These are phyloP conservation scores for Cubamyces lactineus DNA, from an alignment of 768 basidiomycete genomes.

Conservation along the genomic window DNA sequence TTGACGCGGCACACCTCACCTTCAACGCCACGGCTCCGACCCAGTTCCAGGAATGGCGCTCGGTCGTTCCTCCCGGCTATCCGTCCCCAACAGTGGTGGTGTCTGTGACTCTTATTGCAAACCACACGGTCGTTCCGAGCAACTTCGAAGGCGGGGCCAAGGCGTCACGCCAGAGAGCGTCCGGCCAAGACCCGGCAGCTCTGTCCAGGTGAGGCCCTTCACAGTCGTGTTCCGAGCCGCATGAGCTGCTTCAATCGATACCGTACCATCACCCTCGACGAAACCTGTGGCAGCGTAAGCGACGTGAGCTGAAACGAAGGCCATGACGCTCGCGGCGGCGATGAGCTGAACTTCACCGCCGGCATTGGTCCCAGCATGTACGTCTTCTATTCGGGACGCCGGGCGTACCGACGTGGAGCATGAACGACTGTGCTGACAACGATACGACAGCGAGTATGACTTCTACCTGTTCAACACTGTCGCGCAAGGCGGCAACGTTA, in stretches of 20 bases:
- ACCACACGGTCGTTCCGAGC: constrained; percentile 39
- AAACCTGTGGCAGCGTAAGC: too few species aligned
- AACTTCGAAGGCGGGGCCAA: constrained; percentile 50
- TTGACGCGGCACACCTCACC: constrained; percentile 44
- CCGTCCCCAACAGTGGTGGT: constrained; percentile 8
- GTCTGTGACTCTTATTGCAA: constrained; percentile 35
- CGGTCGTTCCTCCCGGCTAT: not conserved
- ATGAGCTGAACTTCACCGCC: constrained; percentile 57
- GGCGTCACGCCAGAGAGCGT: too few species aligned
- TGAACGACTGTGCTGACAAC: not conserved
- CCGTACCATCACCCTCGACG: constrained; percentile 40
- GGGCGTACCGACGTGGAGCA: not conserved
- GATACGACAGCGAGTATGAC: constrained; percentile 56
- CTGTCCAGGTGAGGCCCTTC: too few species aligned
- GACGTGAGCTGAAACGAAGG: too few species aligned
- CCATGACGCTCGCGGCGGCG: constrained; percentile 43
- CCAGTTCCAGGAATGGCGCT: constrained; percentile 33
- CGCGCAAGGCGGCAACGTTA: constrained; percentile 45
- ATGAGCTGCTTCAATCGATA: too few species aligned
- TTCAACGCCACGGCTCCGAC: constrained; percentile 50
- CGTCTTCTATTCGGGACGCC: constrained; percentile 24
- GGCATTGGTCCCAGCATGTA: constrained; percentile 67
- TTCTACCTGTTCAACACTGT: constrained; percentile 63
- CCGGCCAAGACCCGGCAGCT: too few species aligned
- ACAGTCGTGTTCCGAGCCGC: too few species aligned